Base-by-base conservation (phyloP, 2,329 filamentous ascomycete genomes). In the Ambrosiella xylebori region DNA sequence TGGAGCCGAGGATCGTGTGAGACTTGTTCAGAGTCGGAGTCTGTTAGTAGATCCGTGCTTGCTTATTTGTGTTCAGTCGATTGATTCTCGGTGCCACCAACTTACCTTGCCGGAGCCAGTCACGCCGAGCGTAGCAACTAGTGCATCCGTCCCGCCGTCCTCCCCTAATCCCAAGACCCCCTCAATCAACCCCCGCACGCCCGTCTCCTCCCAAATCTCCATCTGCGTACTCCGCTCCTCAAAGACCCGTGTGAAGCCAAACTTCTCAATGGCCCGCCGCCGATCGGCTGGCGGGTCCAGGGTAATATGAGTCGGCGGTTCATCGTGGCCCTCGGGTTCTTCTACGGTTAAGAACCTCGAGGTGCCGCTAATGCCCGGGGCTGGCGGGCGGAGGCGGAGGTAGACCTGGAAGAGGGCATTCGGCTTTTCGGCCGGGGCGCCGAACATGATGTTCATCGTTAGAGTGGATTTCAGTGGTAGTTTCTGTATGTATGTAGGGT, bases 81-180 rank as follows among this genome's bases (percentile, higher is more conserved):
- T 11, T 5, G 12, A 39, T 50, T 55, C 37, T n/a, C 53, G 41
- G 27, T 7, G 38, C 7, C 19, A 13, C 11, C 36, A 41, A 58
- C 65, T 54, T 65, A 95, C 91, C 82, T 98, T 98, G 69, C 93
- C 93, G 54, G 90, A 96, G 11, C 93, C 93, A 7, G 91, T 96
- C 49, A 96, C 89, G 13, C 93, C 93, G 59, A 98, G 71, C 6
- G 93, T 97, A 37, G 93, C 93, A 57, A 98, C 74, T 58, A 97
- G 73, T 8, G 88, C 90, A 76, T 97, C 91, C 63, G 88, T 84
- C 15, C 89, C 88, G 62, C 93, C 85, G 55, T 83, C 80, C 39
- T 84, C 84, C 6, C 84, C 84, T 9, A 54, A 36, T 5, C 47
- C 59, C 47, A 98, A 68, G 2, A 95, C 89, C 17, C 88, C 88